Evolutionary conservation across 345 rosid genomes (phyloP).

Genomic region (Arabis alpina): DNA sequence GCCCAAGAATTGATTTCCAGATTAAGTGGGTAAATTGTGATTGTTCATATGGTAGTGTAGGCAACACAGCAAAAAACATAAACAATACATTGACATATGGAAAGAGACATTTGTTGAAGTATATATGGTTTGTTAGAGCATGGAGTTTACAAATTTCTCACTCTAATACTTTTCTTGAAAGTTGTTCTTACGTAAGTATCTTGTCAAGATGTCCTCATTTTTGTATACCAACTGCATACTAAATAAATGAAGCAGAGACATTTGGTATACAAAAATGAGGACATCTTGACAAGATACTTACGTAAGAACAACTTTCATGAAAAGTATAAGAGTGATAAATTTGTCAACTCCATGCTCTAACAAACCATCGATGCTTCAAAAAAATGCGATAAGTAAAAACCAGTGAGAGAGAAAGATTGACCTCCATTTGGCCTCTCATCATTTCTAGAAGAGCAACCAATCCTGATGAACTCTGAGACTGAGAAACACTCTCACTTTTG

Average conservation of each 20-base stretch:
- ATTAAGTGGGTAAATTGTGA: conserved; percentile 7
- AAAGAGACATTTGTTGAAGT: no score
- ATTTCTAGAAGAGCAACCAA: conserved; percentile 81
- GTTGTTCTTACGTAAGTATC: no score
- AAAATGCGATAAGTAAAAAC: conserved; percentile 20
- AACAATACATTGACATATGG: conserved; percentile 8
- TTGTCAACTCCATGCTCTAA: conserved; percentile 2
- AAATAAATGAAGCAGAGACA: conserved; percentile 13
- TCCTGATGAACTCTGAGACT: conserved; percentile 72
- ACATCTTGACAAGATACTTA: conserved; percentile 10
- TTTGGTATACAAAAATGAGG: conserved; percentile 17
- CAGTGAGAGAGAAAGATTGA: conserved; percentile 34
- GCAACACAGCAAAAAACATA: conserved; percentile 22
- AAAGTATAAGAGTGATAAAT: conserved; percentile 2
- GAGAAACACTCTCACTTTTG: conserved; percentile 62
- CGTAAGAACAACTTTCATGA: conserved; percentile 7
- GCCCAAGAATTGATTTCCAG: conserved; percentile 22
- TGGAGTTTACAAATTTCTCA: no score
- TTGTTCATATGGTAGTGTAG: conserved; percentile 14
- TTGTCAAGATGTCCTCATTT: no score
- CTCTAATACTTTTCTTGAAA: no score
- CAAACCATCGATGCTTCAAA: conserved; percentile 18
- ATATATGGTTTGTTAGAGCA: no score
- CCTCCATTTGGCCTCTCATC: conserved; percentile 99
- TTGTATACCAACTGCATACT: conserved; percentile 29